These are phyloP conservation scores for Tylopilus felleus DNA, from an alignment of 768 basidiomycete species.

Conservation along the genomic window DNA sequence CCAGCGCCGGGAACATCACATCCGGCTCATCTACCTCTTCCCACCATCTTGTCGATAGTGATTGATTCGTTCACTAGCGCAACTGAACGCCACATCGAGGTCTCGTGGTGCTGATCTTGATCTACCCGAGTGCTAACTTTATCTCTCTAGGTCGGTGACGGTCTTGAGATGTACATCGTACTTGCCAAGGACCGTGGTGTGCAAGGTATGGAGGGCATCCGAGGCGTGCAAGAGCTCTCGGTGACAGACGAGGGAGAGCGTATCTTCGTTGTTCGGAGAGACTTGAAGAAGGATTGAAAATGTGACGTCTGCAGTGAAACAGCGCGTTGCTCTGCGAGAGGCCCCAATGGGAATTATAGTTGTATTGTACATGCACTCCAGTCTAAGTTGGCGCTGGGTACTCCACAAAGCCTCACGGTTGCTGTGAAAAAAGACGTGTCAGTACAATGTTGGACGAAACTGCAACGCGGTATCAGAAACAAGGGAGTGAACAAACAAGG, in stretches of 20 bases:
- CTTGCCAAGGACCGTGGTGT: conserved; percentile 64
- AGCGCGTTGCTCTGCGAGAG: too few species aligned
- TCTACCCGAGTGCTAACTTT: conserved; percentile 1
- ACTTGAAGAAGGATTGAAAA: conserved; percentile 77
- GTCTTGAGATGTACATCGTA: conserved; percentile 88
- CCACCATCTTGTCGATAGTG: conserved; percentile 79
- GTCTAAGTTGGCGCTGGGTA: too few species aligned
- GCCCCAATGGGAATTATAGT: too few species aligned
- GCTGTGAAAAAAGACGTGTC: too few species aligned
- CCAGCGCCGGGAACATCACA: conserved; percentile 69
- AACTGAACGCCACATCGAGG: conserved; percentile 98
- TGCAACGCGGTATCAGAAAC: background rate
- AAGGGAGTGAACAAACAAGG: conserved; percentile 17
- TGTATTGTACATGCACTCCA: background rate
- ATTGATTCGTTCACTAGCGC: conserved; percentile 97
- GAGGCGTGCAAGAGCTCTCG: conserved; percentile 63
- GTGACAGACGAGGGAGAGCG: conserved; percentile 63
- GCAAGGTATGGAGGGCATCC: conserved; percentile 53
- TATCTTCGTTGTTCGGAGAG: conserved; percentile 70
- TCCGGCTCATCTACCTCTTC: conserved; percentile 78
- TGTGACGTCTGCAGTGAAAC: background rate
- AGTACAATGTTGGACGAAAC: background rate
- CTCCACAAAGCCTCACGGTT: too few species aligned
- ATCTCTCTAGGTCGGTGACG: conserved; percentile 78
- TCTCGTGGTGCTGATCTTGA: conserved; percentile 32